A percentile compares a stretch with the other conserved stretches of the same genome.
Conservation (phyloP, 768 basidiomycete species). For the Crepidotus variabilis region DNA sequence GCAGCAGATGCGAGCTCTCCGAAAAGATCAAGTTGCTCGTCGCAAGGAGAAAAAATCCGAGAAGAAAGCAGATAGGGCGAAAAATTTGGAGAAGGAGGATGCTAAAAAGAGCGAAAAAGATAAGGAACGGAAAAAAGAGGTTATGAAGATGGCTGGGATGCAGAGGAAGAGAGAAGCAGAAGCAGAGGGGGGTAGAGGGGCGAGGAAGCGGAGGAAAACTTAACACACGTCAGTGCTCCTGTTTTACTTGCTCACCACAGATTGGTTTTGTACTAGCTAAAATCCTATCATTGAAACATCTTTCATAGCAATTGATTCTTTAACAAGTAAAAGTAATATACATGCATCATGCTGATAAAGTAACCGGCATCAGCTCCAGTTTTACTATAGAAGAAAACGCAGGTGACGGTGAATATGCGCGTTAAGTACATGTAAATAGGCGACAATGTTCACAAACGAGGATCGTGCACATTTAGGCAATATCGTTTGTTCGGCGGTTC, state of each 20-base stretch:
- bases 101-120: conserved; percentile 60
- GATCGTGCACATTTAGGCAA: too few species aligned
- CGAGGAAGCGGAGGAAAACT: conserved; percentile 50
- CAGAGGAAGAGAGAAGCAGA: conserved; percentile 68
- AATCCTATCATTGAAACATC: too few species aligned
- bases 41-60: conserved; percentile 87
- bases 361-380: not conserved
- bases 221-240: not conserved
- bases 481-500: too few species aligned
- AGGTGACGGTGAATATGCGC: not conserved
- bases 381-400: not conserved
- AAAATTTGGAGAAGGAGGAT: conserved; percentile 73
- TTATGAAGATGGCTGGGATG: conserved; percentile 68
- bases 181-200: conserved; percentile 48
- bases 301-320: too few species aligned
- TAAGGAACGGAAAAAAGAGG: conserved; percentile 72
- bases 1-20: conserved; percentile 89
- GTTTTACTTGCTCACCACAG: too few species aligned
- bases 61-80: conserved; percentile 60
- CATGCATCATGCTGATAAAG: not conserved
- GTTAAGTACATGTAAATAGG: not conserved
- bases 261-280: too few species aligned
- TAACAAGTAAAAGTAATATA: not conserved
- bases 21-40: conserved; percentile 81
- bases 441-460: not conserved